Evolutionary conservation across 345 rosid genomes (phyloP).

Genomic region (Iberis pinnata): DNA sequence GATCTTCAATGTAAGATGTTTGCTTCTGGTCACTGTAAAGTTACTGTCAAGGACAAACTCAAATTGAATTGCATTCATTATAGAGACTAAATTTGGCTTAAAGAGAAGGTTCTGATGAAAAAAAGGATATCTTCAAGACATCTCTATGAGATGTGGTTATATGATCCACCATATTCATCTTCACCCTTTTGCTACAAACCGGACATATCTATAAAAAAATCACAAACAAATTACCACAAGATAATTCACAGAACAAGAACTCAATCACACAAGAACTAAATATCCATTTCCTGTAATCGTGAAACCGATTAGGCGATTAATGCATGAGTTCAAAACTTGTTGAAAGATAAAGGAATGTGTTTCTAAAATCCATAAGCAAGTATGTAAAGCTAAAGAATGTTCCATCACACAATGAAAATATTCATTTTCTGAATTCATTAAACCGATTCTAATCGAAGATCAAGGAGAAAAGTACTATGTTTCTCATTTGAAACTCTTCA

Average conservation of each 20-base stretch:
- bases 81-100: neutral
- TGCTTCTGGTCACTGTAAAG: constrained; percentile 26
- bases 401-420: neutral
- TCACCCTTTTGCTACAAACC: constrained; percentile 28
- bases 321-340: no score
- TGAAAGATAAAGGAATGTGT: no score
- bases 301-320: no score
- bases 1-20: constrained; percentile 18
- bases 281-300: neutral
- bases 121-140: constrained; percentile 32
- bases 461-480: neutral
- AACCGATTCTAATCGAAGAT: neutral
- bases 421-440: neutral
- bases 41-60: constrained; percentile 22
- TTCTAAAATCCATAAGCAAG: no score
- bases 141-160: constrained; percentile 27
- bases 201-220: constrained; percentile 22
- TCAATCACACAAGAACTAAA: neutral
- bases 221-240: constrained; percentile 8
- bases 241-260: neutral
- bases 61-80: neutral
- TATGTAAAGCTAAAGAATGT: no score
- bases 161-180: constrained; percentile 31
- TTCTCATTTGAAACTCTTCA: no score
- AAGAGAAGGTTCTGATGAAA: neutral